Conservation (phyloP, 2,329 filamentous ascomycete genomes). For the Sclerotinia minor region DNA sequence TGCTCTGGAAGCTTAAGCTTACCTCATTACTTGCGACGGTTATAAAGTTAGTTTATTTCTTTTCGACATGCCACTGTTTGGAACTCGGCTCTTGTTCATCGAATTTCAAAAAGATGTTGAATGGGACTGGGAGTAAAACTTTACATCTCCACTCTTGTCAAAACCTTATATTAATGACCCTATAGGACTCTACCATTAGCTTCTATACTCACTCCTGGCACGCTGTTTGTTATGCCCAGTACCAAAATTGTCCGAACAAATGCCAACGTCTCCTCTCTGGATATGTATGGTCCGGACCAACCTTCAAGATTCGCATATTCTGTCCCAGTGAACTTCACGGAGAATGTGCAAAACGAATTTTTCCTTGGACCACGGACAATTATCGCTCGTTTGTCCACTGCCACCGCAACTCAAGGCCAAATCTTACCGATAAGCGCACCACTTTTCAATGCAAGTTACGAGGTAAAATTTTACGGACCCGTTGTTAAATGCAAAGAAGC, state of each 20-base stretch:
- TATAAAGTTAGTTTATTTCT: constrained; percentile 21
- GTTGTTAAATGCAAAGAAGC: constrained; percentile 29
- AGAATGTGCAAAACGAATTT: not conserved
- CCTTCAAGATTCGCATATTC: constrained; percentile 26
- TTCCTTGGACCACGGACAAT: constrained; percentile 31
- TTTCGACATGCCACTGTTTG: not conserved
- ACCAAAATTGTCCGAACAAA: not conserved
- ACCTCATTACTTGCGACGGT: constrained; percentile 26
- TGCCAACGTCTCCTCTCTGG: constrained; percentile 18
- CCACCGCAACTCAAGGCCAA: constrained; percentile 27
- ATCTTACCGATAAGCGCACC: constrained; percentile 27
- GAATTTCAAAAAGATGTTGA: not conserved
- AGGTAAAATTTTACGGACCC: constrained; percentile 29
- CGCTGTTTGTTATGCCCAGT: constrained; percentile 28
- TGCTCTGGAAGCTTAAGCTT: constrained; percentile 29
- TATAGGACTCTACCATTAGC: constrained; percentile 11
- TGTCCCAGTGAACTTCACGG: constrained; percentile 1
- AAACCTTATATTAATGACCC: not conserved
- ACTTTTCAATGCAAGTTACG: constrained; percentile 29
- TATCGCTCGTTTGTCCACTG: constrained; percentile 27
- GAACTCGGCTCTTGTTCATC: not conserved
- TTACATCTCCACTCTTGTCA: not conserved
- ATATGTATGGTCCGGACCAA: constrained; percentile 20
- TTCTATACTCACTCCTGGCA: constrained; percentile 30
- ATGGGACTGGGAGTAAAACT: not conserved